Percentiles rank a stretch among this genome's conserved stretches.
These are phyloP conservation scores for Rhynchospora pubera DNA, from an alignment of 176 grass and related monocot genomes.

Conservation along the genomic window DNA sequence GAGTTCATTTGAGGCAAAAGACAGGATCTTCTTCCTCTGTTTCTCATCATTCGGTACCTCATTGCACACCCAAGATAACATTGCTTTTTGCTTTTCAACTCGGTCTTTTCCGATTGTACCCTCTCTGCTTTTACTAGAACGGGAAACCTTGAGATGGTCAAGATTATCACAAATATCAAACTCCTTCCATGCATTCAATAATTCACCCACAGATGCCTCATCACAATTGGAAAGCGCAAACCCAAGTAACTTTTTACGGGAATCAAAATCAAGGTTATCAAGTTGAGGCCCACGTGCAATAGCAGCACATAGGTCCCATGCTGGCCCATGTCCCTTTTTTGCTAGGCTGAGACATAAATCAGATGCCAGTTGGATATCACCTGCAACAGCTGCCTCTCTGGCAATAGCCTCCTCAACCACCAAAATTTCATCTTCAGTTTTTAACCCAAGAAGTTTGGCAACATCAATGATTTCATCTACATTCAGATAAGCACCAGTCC, in stretches of 20 bases:
- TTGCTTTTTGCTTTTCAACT: slow-evolving; percentile 42
- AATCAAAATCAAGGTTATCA: slow-evolving; percentile 69
- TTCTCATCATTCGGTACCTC: slow-evolving; percentile 52
- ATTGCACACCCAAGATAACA: slow-evolving; percentile 51
- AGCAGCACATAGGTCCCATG: slow-evolving; percentile 89
- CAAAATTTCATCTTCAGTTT: slow-evolving; percentile 69
- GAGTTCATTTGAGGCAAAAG: slow-evolving; percentile 58
- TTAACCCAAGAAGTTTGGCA: slow-evolving; percentile 78
- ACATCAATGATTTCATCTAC: slow-evolving; percentile 94
- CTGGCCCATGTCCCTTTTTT: slow-evolving; percentile 56
- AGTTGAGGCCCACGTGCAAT: slow-evolving; percentile 77
- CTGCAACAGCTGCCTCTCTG: slow-evolving; percentile 84
- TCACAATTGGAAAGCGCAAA: slow-evolving; percentile 88
- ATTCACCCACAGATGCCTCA: slow-evolving; percentile 65
- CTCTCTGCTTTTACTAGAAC: slow-evolving; percentile 36
- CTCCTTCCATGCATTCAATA: slow-evolving; percentile 95
- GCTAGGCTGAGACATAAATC: slow-evolving; percentile 79
- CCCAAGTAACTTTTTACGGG: slow-evolving; percentile 63
- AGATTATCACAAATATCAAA: slow-evolving; percentile 60
- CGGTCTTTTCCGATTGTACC: slow-evolving; percentile 33
- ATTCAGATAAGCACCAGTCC: slow-evolving; percentile 82
- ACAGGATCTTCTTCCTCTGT: slow-evolving; percentile 65
- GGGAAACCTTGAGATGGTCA: slow-evolving; percentile 58
- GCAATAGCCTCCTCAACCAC: slow-evolving; percentile 75
- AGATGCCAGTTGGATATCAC: slow-evolving; percentile 82